Percentiles rank a stretch among this genome's conserved stretches.
Conservation (phyloP, 1,139 yeast species). For the Yamadazyma atlantica region DNA sequence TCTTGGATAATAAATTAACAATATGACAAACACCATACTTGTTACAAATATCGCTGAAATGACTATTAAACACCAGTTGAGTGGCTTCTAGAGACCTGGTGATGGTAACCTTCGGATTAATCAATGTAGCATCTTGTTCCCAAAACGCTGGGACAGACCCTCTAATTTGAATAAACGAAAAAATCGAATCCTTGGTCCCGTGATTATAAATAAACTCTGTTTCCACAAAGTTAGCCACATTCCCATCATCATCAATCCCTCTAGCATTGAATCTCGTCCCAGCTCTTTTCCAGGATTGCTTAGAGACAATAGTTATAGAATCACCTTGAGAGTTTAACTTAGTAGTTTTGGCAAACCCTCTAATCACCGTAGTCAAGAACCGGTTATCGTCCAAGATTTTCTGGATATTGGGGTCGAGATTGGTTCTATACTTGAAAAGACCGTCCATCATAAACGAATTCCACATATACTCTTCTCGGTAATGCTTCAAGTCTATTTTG, state of each 20-base stretch:
- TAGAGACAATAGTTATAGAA: constrained; percentile 77
- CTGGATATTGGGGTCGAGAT: constrained; percentile 60
- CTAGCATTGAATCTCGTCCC: constrained; percentile 94
- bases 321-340: constrained; percentile 53
- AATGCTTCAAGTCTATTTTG: constrained; percentile 42
- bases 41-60: constrained; percentile 66
- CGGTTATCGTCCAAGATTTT: constrained; percentile 67
- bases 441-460: constrained; percentile 88
- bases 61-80: constrained; percentile 83
- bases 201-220: constrained; percentile 77
- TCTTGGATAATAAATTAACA: constrained; percentile 72
- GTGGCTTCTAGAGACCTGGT: constrained; percentile 91
- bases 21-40: constrained; percentile 87
- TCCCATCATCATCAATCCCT: constrained; percentile 94
- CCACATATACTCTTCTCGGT: constrained; percentile 94
- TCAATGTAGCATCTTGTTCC: constrained; percentile 91
- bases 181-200: constrained; percentile 45
- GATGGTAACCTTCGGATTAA: constrained; percentile 81
- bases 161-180: constrained; percentile 81
- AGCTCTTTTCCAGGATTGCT: constrained; percentile 94
- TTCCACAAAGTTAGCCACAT: constrained; percentile 95
- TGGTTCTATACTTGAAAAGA: constrained; percentile 69
- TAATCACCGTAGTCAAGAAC: constrained; percentile 83
- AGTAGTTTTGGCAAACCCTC: constrained; percentile 91
- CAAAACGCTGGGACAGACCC: constrained; percentile 97